These are phyloP conservation scores for Sclerotinia minor DNA, from an alignment of 2,329 filamentous ascomycete species.

Conservation along the genomic window DNA sequence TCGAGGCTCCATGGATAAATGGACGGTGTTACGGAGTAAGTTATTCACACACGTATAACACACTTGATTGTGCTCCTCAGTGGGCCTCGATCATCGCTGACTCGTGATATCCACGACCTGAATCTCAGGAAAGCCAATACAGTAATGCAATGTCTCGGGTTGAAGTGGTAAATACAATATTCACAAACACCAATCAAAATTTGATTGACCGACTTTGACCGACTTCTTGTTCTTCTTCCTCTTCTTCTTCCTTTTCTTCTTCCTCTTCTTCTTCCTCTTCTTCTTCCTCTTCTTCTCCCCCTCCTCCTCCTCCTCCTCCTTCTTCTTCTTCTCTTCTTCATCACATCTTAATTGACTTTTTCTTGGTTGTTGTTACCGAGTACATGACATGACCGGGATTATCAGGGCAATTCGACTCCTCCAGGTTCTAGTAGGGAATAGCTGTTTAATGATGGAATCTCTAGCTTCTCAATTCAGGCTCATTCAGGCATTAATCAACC, in stretches of 20 bases:
- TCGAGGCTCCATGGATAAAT: neutral
- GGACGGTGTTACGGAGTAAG: too few species aligned
- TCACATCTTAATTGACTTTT: neutral
- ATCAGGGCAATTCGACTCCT: too few species aligned
- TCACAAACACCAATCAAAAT: neutral
- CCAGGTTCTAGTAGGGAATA: neutral
- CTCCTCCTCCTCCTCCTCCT: too few species aligned
- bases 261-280: too few species aligned
- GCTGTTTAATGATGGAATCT: constrained; percentile 1
- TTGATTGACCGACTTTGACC: constrained; percentile 8
- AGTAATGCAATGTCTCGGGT: neutral
- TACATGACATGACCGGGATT: neutral
- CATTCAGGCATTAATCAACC: neutral
- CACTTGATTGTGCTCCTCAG: neutral
- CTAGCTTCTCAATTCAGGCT: neutral
- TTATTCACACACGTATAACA: neutral
- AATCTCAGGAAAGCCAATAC: neutral
- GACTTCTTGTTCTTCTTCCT: too few species aligned
- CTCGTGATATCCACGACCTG: neutral
- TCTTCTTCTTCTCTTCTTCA: neutral
- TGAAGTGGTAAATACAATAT: neutral
- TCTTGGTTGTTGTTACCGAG: neutral
- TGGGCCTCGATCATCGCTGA: neutral
- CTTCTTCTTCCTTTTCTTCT: too few species aligned
- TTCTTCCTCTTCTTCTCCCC: too few species aligned